A percentile compares a stretch with the other conserved stretches of the same genome.
Evolutionary conservation across 1,284 basidiomycete genomes (phyloP).

Genomic region (Ganoderma resinaceum): DNA sequence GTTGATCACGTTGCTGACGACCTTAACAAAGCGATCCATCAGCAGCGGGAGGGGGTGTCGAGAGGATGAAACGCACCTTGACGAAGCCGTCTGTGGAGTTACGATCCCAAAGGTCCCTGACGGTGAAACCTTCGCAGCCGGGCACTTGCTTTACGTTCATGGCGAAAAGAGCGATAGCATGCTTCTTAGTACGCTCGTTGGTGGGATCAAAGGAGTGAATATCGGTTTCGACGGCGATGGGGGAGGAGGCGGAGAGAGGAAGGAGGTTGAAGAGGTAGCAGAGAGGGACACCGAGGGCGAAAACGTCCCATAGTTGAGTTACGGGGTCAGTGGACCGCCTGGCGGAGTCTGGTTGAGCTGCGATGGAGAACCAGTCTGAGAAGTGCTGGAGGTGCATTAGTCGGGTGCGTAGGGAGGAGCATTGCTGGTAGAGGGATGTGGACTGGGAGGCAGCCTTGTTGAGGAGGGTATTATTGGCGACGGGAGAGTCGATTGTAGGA

Average conservation of each 20-base stretch:
- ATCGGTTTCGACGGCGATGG: conserved; percentile 75
- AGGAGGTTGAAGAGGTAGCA: conserved; percentile 96
- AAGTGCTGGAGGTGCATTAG: conserved; percentile 81
- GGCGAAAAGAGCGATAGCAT: conserved; percentile 79
- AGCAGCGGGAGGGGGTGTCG: conserved; percentile 3
- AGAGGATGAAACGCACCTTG: conserved; percentile 67
- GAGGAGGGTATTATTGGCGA: conserved; percentile 82
- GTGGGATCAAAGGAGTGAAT: conserved; percentile 69
- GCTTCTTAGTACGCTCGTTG: conserved; percentile 82
- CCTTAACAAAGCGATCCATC: conserved; percentile 53
- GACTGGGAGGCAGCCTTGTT: conserved; percentile 85
- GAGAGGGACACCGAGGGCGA: conserved; percentile 92
- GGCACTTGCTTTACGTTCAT: conserved; percentile 75
- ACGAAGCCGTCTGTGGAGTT: conserved; percentile 95
- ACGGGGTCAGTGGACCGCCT: conserved; percentile 87
- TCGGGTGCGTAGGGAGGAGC: conserved; percentile 74
- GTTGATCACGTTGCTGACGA: conserved; percentile 90
- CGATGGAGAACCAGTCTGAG: conserved; percentile 69
- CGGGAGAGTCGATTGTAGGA: conserved; percentile 74
- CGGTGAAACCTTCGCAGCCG: conserved; percentile 78
- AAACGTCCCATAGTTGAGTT: conserved; percentile 92
- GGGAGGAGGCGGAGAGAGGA: conserved; percentile 61
- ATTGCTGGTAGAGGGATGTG: conserved; percentile 89
- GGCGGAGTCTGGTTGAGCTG: conserved; percentile 57
- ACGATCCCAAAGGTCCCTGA: conserved; percentile 89